Conservation (phyloP, 805 yeast genomes). For the Debaryomyces castellii region DNA sequence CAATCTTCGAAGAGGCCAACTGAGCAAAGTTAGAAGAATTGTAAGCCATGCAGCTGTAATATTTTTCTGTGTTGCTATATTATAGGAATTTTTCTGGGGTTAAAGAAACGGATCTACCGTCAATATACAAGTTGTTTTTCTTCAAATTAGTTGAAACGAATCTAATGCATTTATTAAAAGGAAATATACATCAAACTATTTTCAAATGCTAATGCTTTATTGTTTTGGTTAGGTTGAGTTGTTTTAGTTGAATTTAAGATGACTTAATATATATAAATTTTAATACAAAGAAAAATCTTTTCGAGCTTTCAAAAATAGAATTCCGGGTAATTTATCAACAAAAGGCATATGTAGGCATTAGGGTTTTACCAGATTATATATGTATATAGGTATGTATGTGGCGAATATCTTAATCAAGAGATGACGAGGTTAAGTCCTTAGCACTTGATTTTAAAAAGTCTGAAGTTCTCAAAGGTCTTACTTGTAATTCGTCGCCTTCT, state of each 20-base stretch:
- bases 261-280: no score
- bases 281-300: no score
- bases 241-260: background rate
- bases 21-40: background rate
- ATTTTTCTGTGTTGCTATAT: background rate
- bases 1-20: slow-evolving; percentile 53
- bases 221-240: no score
- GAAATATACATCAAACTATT: background rate
- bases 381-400: background rate
- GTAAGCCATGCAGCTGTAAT: background rate
- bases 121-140: no score
- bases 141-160: background rate
- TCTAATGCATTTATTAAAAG: background rate
- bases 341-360: background rate
- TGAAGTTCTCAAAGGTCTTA: slow-evolving; percentile 62
- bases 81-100: no score
- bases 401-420: slow-evolving; percentile 14
- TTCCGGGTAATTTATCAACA: background rate
- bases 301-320: background rate
- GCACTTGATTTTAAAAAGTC: slow-evolving; percentile 53
- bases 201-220: background rate
- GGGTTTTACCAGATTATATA: background rate
- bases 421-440: slow-evolving; percentile 13
- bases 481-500: slow-evolving; percentile 31
- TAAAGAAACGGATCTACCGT: background rate